Evolutionary conservation across 2,329 filamentous ascomycete genomes (phyloP).

Genomic region (Setomelanomma holmii): DNA sequence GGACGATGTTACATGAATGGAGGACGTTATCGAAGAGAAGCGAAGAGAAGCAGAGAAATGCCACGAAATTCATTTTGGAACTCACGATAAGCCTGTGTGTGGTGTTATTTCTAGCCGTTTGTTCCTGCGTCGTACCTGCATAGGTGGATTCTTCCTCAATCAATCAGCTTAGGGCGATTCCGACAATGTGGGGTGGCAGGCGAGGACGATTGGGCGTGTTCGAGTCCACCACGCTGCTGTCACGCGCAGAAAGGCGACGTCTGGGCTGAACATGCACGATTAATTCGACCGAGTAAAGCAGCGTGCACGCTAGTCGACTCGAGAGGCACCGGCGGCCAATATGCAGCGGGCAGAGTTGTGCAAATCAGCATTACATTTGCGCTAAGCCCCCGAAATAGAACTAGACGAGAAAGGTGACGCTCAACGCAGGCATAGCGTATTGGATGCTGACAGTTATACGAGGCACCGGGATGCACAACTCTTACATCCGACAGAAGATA

Average conservation of each 20-base stretch:
- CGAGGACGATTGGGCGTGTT: slow-evolving; percentile 33
- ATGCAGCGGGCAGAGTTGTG: slow-evolving; percentile 38
- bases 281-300: slow-evolving; percentile 35
- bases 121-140: slow-evolving; percentile 48
- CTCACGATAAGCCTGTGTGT: slow-evolving; percentile 26
- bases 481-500: slow-evolving; percentile 15
- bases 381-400: slow-evolving; percentile 44
- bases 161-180: slow-evolving; percentile 25
- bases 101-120: slow-evolving; percentile 23
- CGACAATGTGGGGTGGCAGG: slow-evolving; percentile 41
- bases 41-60: too few species aligned
- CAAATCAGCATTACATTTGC: slow-evolving; percentile 40
- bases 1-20: slow-evolving; percentile 13
- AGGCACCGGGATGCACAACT: slow-evolving; percentile 37
- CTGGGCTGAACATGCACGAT: slow-evolving; percentile 26
- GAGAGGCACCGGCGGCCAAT: slow-evolving; percentile 33
- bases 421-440: slow-evolving; percentile 36
- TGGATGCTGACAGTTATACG: slow-evolving; percentile 45
- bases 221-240: slow-evolving; percentile 39
- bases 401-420: slow-evolving; percentile 23
- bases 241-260: slow-evolving; percentile 32
- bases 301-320: slow-evolving; percentile 29
- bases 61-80: slow-evolving; percentile 21
- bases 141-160: slow-evolving; percentile 39
- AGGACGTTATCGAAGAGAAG: slow-evolving; percentile 11